Evolutionary conservation across 2,329 filamentous ascomycete genomes (phyloP), one percentile per base, ranked within the genome.

Genomic region (Tolypocladium cylindrosporum): DNA sequence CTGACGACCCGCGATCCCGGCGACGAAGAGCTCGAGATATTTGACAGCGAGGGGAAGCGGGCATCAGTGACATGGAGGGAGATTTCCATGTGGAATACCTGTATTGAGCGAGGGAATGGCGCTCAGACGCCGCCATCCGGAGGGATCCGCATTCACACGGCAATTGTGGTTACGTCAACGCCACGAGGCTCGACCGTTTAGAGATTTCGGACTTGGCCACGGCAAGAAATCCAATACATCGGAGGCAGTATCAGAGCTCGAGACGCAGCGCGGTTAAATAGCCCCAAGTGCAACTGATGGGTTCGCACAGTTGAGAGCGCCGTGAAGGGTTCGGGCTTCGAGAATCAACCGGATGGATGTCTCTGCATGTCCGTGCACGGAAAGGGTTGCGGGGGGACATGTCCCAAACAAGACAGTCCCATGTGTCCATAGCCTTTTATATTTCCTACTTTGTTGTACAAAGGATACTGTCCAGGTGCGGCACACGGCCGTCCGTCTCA

Each of bases 141-240:
- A 11, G 58, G 37, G 13, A 59, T 59, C 42, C 54, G 4, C 6
- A 52, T 59, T 8, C 55, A 52, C 3, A 57, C 58, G 13, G 42
- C 55, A 4, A 59, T 59, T 43, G 51, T 55, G n/a, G 58, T 59
- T 19, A 57, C 52, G 13, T 54, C 48, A 13, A 16, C 14, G 19
- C 10, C 50, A 14, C 58, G 55, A 31, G 43, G 36, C 31, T 55
- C 41, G 19, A 34, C 24, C 16, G 16, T 14, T 4, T 36, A 14
- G 9, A 37, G 48, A 2, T 10, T 21, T 52, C 19, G 36, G 19
- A 31, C 19, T 5, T 10, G 19, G 4, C 16, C 31, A 36, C 31
- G n/a, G 48, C 16, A 36, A 36, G 48, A 10, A 31, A 5, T 4
- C 3, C 7, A 5, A 10, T 2, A 36, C 31, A 4, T 13, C 19